Conservation (phyloP, 1,284 basidiomycete species). For the Apiotrichum sp. region DNA sequence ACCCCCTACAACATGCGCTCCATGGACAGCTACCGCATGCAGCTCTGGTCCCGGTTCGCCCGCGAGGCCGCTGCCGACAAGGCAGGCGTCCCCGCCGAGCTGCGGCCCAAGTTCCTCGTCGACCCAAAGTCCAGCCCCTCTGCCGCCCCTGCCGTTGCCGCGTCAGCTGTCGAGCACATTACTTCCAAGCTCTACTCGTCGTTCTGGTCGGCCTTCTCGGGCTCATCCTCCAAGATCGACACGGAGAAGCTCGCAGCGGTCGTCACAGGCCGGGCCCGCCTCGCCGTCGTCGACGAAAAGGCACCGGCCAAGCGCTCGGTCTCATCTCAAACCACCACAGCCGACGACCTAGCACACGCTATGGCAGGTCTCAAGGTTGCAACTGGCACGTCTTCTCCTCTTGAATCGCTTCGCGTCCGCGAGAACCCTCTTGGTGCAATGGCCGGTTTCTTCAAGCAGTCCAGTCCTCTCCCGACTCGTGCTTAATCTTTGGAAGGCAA, state of each 20-base stretch:
- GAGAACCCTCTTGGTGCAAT: conserved; percentile 28
- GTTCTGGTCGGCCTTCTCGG: conserved; percentile 48
- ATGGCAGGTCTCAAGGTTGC: conserved; percentile 30
- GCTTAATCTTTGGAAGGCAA: neutral
- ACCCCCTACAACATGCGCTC: conserved; percentile 76
- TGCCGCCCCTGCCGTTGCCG: conserved; percentile 23
- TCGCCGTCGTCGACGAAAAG: conserved; percentile 37
- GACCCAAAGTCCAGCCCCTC: conserved; percentile 17
- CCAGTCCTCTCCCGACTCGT: neutral
- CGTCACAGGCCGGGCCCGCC: conserved; percentile 43
- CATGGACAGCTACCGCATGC: conserved; percentile 76
- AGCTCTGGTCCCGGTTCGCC: conserved; percentile 78
- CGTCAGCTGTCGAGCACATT: conserved; percentile 41
- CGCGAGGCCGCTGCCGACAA: conserved; percentile 44
- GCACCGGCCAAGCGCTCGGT: conserved; percentile 3
- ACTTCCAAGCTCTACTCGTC: conserved; percentile 43
- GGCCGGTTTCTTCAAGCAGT: conserved; percentile 22
- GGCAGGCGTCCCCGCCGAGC: conserved; percentile 28
- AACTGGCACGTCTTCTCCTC: conserved; percentile 18
- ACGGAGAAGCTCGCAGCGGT: conserved; percentile 48
- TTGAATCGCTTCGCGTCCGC: conserved; percentile 17
- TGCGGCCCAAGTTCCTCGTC: conserved; percentile 46
- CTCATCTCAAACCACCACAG: conserved; percentile 1
- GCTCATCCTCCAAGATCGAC: conserved; percentile 29
- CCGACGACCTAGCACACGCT: conserved; percentile 24